A percentile compares a stretch with the other conserved stretches of the same genome.
phyloP scores from a whole-genome alignment of 1,284 basidiomycete genomes.

The Lentinula novae-zelandiae region DNA sequence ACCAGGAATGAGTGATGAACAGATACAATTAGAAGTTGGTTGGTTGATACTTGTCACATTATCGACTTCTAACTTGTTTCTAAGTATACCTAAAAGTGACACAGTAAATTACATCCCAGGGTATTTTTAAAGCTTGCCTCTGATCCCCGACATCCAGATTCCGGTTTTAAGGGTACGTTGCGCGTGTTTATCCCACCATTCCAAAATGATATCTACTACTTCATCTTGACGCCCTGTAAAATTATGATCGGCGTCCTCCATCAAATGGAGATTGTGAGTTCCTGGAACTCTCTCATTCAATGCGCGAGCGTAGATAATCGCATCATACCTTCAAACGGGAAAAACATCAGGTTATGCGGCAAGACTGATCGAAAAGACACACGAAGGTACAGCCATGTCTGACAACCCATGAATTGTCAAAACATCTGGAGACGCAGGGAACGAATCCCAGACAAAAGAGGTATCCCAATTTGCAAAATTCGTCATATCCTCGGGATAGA shows the following conservation, averaged over 20 bases:
- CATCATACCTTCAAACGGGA: conserved; percentile 55
- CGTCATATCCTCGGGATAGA: conserved; percentile 56
- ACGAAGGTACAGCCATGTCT: conserved; percentile 67
- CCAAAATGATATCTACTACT: conserved; percentile 55
- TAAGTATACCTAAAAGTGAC: neutral
- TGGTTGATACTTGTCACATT: no score
- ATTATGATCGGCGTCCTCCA: conserved; percentile 75
- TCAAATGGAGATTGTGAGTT: conserved; percentile 61
- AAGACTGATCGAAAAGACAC: conserved; percentile 24
- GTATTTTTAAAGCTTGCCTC: conserved; percentile 39
- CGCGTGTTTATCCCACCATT: conserved; percentile 52
- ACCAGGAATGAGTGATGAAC: no score
- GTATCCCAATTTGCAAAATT: conserved; percentile 60
- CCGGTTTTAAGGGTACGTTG: conserved; percentile 47
- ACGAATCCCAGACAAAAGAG: conserved; percentile 58
- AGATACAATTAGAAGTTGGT: no score
- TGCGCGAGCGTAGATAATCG: conserved; percentile 60
- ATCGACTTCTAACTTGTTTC: no score
- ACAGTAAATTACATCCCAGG: conserved; percentile 5
- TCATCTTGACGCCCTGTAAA: conserved; percentile 62
- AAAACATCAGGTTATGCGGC: neutral
- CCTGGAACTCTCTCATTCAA: conserved; percentile 55
- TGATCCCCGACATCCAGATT: conserved; percentile 51
- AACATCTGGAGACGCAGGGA: conserved; percentile 57
- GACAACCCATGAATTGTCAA: conserved; percentile 66